Evolutionary conservation across 345 rosid species (phyloP).

Genomic region (Linum lewisii): DNA sequence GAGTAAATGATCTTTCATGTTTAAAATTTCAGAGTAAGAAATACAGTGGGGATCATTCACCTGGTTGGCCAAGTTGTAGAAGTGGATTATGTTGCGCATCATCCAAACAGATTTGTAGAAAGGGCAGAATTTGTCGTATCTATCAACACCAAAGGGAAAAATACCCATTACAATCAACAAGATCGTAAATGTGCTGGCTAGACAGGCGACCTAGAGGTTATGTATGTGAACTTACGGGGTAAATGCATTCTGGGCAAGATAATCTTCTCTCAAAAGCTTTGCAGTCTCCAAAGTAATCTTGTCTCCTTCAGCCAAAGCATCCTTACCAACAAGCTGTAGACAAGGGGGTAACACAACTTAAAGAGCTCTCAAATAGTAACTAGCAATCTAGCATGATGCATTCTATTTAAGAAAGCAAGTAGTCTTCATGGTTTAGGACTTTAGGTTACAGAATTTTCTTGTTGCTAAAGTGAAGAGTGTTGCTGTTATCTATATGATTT

Average conservation of each 20-base stretch:
- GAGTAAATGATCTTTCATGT: too few relatives aligned
- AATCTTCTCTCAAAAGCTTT: slow-evolving; percentile 97
- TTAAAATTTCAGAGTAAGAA: not conserved
- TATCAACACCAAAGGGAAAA: slow-evolving; percentile 22
- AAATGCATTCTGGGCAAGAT: slow-evolving; percentile 98
- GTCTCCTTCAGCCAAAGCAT: slow-evolving; percentile 93
- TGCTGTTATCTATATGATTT: too few relatives aligned
- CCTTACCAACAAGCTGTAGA: slow-evolving; percentile 97
- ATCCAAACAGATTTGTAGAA: slow-evolving; percentile 99
- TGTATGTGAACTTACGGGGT: slow-evolving; percentile 57
- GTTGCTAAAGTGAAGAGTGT: too few relatives aligned
- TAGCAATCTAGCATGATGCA: too few relatives aligned
- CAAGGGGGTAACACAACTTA: not conserved
- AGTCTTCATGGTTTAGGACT: too few relatives aligned
- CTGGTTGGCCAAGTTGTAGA: slow-evolving; percentile 93
- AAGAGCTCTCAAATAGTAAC: too few relatives aligned
- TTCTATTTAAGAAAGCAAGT: too few relatives aligned
- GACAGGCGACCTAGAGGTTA: not conserved
- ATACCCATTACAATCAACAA: not conserved
- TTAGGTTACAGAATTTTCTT: too few relatives aligned
- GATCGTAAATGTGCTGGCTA: not conserved
- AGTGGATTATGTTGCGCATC: slow-evolving; percentile 99
- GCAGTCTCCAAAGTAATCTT: slow-evolving; percentile 97
- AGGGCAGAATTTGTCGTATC: slow-evolving; percentile 97
- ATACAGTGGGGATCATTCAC: slow-evolving; percentile 22